Base-by-base conservation (phyloP, 192 early-diverging fungal species). In the Physocladia obscura region DNA sequence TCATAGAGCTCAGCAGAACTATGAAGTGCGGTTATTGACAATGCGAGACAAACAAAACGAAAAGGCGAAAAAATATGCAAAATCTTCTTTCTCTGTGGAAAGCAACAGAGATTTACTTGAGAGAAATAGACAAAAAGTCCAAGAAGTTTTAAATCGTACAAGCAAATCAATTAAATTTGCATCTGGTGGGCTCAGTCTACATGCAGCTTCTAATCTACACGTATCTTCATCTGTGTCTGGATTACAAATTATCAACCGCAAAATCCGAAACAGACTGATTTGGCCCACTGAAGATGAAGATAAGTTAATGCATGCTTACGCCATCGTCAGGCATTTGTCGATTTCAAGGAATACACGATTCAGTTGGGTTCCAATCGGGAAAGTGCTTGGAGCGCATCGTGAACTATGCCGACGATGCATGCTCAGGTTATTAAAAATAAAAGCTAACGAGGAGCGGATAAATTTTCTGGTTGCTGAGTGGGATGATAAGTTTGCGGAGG, bases 341-440 rank as follows among this genome's bases (percentile, higher is more conserved):
- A 32, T 29, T 1, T 19, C 47, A 8, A 30, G 38, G 11, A 38
- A 32, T 13, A n/a, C 19, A 21, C 30, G 71, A 8, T 76, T 81
- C 50, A 36, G 38, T n/a, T 81, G 79, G 79, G 37, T 29, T 32
- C 70, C 73, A 3, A 54, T 81, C 27, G 74, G 37, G 21, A 36
- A 21, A 8, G 27, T 73, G 1, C 48, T 76, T 11, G 34, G 54
- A 1, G 36, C 32, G 19, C 11, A 39, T 6, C 26, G 56, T 30
- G 60, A 80, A 17, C 29, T 68, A 2, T 77, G 74, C 44, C 73
- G 79, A 3, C 68, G 79, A 3, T 44, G 70, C 6, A 64, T 77
- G n/a, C 11, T 21, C 1, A 31, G 62, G 0, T 48, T 78, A 6
- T 32, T 57, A 21, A 71, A 59, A 27, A 64, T 59, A 4, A 39